These are phyloP conservation scores for Tagetes erecta DNA, from an alignment of 129 eudicot genomes.

Conservation along the genomic window DNA sequence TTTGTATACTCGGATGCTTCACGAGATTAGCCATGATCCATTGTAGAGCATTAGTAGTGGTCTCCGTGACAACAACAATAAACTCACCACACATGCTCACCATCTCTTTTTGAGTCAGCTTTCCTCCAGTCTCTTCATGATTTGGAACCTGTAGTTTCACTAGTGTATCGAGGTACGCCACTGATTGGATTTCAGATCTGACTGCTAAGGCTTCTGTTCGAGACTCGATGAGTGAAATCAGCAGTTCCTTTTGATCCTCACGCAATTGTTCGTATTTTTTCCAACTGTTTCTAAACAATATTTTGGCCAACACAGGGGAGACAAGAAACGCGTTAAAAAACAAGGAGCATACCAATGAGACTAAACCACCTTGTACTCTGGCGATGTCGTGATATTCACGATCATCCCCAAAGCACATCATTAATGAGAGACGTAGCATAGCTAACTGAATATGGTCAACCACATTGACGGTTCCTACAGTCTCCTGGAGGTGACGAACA, in stretches of 20 bases:
- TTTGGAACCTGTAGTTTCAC: not conserved
- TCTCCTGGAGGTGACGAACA: not conserved
- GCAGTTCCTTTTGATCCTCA: not conserved
- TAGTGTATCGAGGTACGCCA: not conserved
- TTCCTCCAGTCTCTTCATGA: not conserved
- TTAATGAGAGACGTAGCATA: not conserved
- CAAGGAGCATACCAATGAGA: not conserved
- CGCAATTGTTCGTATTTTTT: not conserved
- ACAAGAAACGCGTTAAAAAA: not conserved
- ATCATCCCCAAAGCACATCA: not conserved
- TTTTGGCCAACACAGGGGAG: not conserved
- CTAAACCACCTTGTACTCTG: not conserved
- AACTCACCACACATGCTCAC: constrained; percentile 8
- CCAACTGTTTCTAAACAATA: not conserved
- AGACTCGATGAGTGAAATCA: not conserved
- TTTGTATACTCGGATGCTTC: not conserved
- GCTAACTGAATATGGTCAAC: not conserved
- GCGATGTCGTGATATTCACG: not conserved
- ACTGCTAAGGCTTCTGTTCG: not conserved
- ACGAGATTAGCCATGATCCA: constrained; percentile 5
- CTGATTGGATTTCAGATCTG: not conserved
- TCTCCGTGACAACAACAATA: not conserved
- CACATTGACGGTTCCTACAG: not conserved
- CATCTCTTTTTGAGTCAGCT: not conserved
- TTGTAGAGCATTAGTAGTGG: not conserved